Conservation (phyloP, 1,284 basidiomycete genomes). For the Trichosporon ovoides region DNA sequence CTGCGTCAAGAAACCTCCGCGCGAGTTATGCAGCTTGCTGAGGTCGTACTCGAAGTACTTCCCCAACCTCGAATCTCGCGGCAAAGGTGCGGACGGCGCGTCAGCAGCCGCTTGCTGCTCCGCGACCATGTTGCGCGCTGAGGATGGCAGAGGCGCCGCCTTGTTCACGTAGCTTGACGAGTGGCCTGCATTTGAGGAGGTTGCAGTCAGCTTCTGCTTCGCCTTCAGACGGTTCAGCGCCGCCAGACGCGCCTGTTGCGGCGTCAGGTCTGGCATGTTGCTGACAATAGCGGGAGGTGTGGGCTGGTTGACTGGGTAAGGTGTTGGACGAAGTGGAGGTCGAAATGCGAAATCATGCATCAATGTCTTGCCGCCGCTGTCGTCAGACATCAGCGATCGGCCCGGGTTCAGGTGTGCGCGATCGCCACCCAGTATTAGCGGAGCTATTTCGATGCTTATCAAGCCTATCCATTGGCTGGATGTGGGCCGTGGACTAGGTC, state of each 20-base stretch:
- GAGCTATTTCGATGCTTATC: too few species aligned
- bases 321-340: too few species aligned
- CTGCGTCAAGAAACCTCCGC: conserved; percentile 73
- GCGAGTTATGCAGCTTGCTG: conserved; percentile 88
- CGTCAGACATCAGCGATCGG: too few species aligned
- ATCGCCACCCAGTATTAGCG: too few species aligned
- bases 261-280: conserved; percentile 25
- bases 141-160: conserved; percentile 26
- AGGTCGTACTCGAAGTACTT: conserved; percentile 94
- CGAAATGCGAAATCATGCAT: too few species aligned
- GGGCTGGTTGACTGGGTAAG: too few species aligned
- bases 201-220: conserved; percentile 29
- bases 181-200: neutral
- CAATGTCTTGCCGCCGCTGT: too few species aligned
- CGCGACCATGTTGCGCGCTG: conserved; percentile 41
- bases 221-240: conserved; percentile 49
- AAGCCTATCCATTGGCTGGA: too few species aligned
- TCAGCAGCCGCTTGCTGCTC: conserved; percentile 25
- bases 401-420: too few species aligned
- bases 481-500: too few species aligned
- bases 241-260: conserved; percentile 43
- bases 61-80: conserved; percentile 45
- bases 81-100: conserved; percentile 27
- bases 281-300: too few species aligned
- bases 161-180: conserved; percentile 35